Evolutionary conservation across 768 basidiomycete species (phyloP), one percentile per base, ranked within the genome.

Genomic region (Lyophyllum semitale): DNA sequence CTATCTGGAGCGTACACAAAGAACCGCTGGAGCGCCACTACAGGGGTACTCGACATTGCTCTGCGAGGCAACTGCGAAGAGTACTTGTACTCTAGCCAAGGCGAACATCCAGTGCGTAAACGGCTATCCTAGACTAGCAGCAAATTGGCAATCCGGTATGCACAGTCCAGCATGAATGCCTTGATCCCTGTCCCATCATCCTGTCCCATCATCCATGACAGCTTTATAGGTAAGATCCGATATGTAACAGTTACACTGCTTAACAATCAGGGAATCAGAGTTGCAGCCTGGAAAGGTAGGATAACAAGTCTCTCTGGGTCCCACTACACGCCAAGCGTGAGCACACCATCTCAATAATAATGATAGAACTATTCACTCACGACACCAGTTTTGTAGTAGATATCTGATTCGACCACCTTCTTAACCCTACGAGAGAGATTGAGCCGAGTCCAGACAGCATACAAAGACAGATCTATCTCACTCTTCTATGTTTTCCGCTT

Each of bases 1-100:
- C 60, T 74, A 63, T 87, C 85, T 6, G 81, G 83, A 1, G 84
- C 82, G 58, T 75, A 85, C 4, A 86, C 77, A 37, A 83, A 57
- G 66, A 82, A 85, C 42, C 65, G 70, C 53, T 73, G 66, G 44
- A 51, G 50, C n/a, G 44, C 4, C 4, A 51, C 48, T 44, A 52
- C 27, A 40, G 51, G 22, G 47, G 54, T 29, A 42, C 51, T 38
- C 30, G 58, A 51, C 53, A 59, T 48, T 13, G 45, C 8, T 41
- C 58, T 53, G 37, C 9, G 15, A 33, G 48, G 32, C 27, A 37
- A 20, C 20, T 29, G 43, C 30, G n/a, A 29, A 44, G 47, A 4
- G 8, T 20, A 12, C 15, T 33, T 47, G 41, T 12, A 41, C 43
- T 46, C 22, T 23, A 33, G 15, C n/a, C n/a, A n/a, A n/a, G n/a